Conservation (phyloP, 169 alveolate species). For the Eimeria necatrix region DNA sequence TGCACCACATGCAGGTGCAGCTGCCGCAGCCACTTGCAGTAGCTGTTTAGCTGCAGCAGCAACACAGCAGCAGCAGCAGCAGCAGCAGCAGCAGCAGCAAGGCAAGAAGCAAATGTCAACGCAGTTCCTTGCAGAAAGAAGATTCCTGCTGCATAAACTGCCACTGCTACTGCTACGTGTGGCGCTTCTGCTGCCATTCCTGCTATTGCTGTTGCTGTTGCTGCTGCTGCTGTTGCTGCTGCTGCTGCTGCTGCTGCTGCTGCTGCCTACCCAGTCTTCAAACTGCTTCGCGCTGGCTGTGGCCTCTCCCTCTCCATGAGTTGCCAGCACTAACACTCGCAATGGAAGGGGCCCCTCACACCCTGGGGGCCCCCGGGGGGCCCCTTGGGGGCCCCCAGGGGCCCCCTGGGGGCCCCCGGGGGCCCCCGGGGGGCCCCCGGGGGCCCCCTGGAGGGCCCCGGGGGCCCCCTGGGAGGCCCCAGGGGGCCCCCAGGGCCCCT, state of each 20-base stretch:
- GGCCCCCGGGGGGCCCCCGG: no score
- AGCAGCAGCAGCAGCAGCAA: not conserved
- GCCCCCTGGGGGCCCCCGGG: no score
- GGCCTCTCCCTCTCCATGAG: not conserved
- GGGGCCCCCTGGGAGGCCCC: no score
- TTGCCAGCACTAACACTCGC: not conserved
- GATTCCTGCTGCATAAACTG: no score
- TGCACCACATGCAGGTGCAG: slow-evolving; percentile 20
- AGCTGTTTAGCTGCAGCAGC: slow-evolving; percentile 16
- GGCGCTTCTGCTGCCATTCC: not conserved
- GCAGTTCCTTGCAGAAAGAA: no score
- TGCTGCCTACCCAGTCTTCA: not conserved
- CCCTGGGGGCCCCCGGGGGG: no score
- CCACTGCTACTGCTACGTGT: not conserved
- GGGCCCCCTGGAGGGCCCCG: no score
- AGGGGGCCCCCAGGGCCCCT: no score
- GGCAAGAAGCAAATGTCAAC: not conserved
- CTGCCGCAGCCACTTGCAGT: slow-evolving; percentile 47
- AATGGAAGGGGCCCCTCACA: not conserved
- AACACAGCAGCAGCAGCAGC: slow-evolving; percentile 22
- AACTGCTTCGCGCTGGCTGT: not conserved
- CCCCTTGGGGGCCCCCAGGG: no score
- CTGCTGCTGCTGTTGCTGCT: not conserved
- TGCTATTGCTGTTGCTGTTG: not conserved
- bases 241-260: not conserved